These are phyloP conservation scores for Gastrodia elata DNA, from an alignment of 106 monocot species.

Conservation along the genomic window DNA sequence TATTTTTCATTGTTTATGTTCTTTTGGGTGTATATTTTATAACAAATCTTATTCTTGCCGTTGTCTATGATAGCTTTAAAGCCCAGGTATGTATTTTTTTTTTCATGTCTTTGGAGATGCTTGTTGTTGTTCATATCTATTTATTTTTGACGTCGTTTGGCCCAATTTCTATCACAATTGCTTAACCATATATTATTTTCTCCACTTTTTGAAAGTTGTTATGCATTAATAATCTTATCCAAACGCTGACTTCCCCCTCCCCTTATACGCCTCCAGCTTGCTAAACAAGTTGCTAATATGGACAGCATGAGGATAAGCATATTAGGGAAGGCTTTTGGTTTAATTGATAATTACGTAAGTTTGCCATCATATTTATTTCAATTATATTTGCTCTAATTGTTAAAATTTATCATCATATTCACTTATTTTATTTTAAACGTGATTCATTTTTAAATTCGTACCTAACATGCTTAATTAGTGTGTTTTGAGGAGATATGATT, in stretches of 20 bases:
- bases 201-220: background rate
- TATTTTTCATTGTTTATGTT: constrained; percentile 90
- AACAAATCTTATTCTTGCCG: constrained; percentile 96
- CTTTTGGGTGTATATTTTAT: constrained; percentile 90
- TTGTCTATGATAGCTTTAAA: constrained; percentile 97
- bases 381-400: background rate
- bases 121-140: constrained; percentile 1
- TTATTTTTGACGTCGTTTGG: background rate
- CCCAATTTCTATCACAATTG: background rate
- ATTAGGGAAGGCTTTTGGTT: constrained; percentile 76
- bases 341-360: constrained; percentile 77
- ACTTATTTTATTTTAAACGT: background rate
- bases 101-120: constrained; percentile 5
- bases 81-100: constrained; percentile 46
- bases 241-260: background rate
- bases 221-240: background rate
- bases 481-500: no score
- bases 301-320: constrained; percentile 64
- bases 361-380: background rate
- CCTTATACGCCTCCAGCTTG: constrained; percentile 43
- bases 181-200: background rate
- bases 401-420: background rate
- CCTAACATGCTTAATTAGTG: background rate
- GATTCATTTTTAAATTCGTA: no score
- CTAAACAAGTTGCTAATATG: constrained; percentile 76